These are phyloP conservation scores for Glonium stellatum DNA, from an alignment of 495 filamentous ascomycete genomes.

Conservation along the genomic window DNA sequence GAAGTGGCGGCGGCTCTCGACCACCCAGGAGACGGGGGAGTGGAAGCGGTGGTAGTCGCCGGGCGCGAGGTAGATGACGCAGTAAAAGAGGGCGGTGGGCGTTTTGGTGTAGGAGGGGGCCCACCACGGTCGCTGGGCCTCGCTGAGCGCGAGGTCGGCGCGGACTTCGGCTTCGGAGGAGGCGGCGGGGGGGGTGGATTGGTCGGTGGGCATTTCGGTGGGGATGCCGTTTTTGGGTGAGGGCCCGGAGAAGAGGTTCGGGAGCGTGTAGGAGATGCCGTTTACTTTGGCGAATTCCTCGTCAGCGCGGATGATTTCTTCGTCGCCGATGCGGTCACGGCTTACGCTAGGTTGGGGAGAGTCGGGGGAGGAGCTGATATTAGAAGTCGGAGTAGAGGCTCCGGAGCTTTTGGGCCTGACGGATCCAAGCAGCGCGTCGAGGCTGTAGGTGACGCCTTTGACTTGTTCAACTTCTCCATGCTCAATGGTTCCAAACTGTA, in stretches of 20 bases:
- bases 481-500: constrained; percentile 89
- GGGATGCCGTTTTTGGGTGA: constrained; percentile 33
- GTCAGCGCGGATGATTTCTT: constrained; percentile 64
- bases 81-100: constrained; percentile 75
- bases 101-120: constrained; percentile 49
- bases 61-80: constrained; percentile 94
- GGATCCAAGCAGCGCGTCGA: constrained; percentile 83
- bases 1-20: constrained; percentile 85
- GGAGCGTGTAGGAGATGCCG: constrained; percentile 93
- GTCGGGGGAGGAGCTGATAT: constrained; percentile 15
- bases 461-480: constrained; percentile 96
- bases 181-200: constrained; percentile 56
- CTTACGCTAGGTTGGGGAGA: constrained; percentile 31
- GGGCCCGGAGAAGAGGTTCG: constrained; percentile 75
- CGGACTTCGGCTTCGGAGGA: constrained; percentile 72
- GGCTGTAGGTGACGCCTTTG: constrained; percentile 94
- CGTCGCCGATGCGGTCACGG: constrained; percentile 36
- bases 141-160: constrained; percentile 70
- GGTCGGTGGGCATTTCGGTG: constrained; percentile 46
- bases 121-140: constrained; percentile 66
- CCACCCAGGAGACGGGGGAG: constrained; percentile 89
- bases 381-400: constrained; percentile 14
- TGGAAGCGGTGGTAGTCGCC: constrained; percentile 99
- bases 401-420: constrained; percentile 38
- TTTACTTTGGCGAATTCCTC: constrained; percentile 95